Conservation (phyloP, 148 eudicot species). For the Vaccinium myrtillus region DNA sequence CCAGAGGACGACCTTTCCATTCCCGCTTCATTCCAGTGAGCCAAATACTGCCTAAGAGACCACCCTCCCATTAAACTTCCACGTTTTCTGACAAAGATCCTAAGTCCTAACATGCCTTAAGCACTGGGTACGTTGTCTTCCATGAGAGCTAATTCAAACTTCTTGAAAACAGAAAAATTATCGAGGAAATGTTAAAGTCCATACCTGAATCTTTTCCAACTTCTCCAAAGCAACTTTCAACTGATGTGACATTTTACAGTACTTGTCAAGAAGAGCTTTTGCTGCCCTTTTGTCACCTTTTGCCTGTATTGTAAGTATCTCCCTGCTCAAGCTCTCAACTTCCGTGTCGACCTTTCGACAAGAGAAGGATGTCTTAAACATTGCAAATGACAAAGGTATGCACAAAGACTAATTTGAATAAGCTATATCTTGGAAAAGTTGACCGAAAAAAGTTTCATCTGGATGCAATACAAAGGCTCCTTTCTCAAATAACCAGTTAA, state of each 20-base stretch:
- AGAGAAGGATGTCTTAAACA: background rate
- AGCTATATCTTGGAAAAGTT: conserved; percentile 69
- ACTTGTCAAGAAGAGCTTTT: conserved; percentile 49
- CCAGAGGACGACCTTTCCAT: background rate
- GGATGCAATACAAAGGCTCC: conserved; percentile 77
- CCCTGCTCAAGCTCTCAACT: conserved; percentile 79
- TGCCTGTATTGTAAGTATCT: conserved; percentile 92
- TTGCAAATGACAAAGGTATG: background rate
- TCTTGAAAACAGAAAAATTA: background rate
- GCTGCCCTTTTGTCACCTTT: conserved; percentile 80
- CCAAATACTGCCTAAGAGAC: background rate
- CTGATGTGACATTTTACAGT: conserved; percentile 57
- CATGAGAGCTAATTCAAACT: background rate
- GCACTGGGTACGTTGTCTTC: background rate
- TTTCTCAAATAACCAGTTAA: conserved; percentile 87
- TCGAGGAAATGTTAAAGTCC: background rate
- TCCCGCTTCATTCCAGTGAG: background rate
- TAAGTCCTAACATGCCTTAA: background rate
- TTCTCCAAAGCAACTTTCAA: conserved; percentile 67
- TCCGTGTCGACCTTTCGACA: conserved; percentile 56
- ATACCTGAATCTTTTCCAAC: conserved; percentile 72
- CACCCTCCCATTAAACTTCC: background rate
- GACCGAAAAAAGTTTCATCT: conserved; percentile 75
- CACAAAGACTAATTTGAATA: conserved; percentile 4
- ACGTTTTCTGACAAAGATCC: background rate